phyloP scores from a whole-genome alignment of 2,329 filamentous ascomycete species.

The Ilyonectria mors-panacis region DNA sequence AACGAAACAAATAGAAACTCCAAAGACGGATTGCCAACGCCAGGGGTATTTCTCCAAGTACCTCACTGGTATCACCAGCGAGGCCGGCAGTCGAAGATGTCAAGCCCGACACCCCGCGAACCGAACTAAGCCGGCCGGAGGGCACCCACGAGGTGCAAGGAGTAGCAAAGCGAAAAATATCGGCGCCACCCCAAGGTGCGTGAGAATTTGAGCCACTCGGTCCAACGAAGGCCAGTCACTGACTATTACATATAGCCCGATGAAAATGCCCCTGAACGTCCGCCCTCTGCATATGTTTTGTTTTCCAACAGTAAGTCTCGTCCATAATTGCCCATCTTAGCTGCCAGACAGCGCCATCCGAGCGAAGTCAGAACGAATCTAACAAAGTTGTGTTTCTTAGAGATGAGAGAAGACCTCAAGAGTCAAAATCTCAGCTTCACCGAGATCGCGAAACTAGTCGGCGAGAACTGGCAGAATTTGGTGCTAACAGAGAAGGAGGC shows the following conservation, averaged over 20 bases:
- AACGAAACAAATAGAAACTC: conserved; percentile 74
- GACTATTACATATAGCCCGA: conserved; percentile 68
- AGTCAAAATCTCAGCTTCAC: conserved; percentile 84
- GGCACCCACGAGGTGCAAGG: conserved; percentile 59
- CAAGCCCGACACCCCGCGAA: conserved; percentile 67
- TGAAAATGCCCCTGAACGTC: conserved; percentile 83
- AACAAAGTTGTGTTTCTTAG: conserved; percentile 54
- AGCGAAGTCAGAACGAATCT: conserved; percentile 6
- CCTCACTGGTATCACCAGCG: conserved; percentile 64
- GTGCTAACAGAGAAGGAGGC: conserved; percentile 77
- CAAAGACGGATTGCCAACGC: conserved; percentile 85
- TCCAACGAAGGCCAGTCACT: neutral
- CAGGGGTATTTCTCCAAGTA: conserved; percentile 72
- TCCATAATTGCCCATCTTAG: neutral
- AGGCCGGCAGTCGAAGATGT: conserved; percentile 68
- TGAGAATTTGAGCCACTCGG: conserved; percentile 23
- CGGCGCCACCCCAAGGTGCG: conserved; percentile 81
- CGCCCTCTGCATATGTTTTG: conserved; percentile 86
- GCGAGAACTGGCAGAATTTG: conserved; percentile 85
- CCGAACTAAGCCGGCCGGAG: conserved; percentile 65
- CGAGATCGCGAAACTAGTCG: conserved; percentile 86
- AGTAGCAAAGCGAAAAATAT: conserved; percentile 80
- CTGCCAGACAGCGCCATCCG: neutral
- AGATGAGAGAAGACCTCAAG: conserved; percentile 84
- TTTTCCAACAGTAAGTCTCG: conserved; percentile 83